Evolutionary conservation across 2,329 filamentous ascomycete species (phyloP), one percentile per base, ranked within the genome.

Genomic region (Aspergillus sp.): DNA sequence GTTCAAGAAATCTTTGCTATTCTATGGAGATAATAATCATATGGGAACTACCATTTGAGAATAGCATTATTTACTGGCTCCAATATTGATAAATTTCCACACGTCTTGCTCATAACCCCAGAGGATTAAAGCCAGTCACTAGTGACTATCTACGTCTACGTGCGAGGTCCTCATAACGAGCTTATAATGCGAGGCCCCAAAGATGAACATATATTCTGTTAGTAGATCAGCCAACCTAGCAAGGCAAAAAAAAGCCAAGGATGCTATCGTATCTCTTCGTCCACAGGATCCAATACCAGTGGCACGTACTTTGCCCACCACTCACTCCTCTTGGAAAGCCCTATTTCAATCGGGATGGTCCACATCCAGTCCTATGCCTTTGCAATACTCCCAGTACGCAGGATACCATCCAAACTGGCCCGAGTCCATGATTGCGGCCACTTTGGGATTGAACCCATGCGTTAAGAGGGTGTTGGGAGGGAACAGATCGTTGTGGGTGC

Each of bases 381-480:
- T 64, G 50, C 56, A 64, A 54, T 60, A 62, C 52, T 63, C 61
- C 62, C 58, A 65, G 51, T 64, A 65, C 10, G 59, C 53, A 35
- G 58, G 58, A 55, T 65, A 64, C 61, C 60, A 65, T 9, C 61
- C 61, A 22, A 55, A 44, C 48, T 65, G 61, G 27, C 41, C 57
- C 59, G 58, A 64, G 45, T 64, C 62, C 47, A 66, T 51, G 25
- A 65, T 30, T 4, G 56, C 59, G 30, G 53, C 54, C 30, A 64
- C 52, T 43, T 39, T 48, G 22, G 56, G 57, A 54, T 53, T 57
- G n/a, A 48, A 22, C n/a, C 52, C 59, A 3, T 44, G 41, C 12
- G 59, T 53, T 43, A 60, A 35, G 30, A 63, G 30, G 46, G 60
- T 60, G 44, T 63, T 62, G 5, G 52, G 50, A 5, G 49, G 38